Percentiles rank a stretch among this genome's conserved stretches.
phyloP scores from a whole-genome alignment of 1,284 basidiomycete genomes.

The Ganoderma boninense region DNA sequence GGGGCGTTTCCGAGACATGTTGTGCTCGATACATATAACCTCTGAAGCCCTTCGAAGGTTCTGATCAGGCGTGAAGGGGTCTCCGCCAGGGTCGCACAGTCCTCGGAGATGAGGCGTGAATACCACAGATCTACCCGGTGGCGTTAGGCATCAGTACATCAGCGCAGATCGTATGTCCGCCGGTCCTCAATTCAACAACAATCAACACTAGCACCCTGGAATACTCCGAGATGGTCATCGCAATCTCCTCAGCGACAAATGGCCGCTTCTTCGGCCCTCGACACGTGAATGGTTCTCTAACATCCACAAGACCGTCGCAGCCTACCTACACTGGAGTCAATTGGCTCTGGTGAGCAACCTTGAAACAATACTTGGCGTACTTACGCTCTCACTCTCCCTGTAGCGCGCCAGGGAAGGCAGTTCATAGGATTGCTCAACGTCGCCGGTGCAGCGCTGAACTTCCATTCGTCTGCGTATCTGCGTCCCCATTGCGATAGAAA shows the following conservation, averaged over 20 bases:
- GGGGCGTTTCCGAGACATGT: neutral
- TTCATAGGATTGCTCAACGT: conserved; percentile 58
- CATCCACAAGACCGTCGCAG: conserved; percentile 41
- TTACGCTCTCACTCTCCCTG: neutral
- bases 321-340: conserved; percentile 57
- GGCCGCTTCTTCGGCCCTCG: conserved; percentile 32
- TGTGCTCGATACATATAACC: neutral
- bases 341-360: conserved; percentile 40
- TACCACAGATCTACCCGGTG: conserved; percentile 8
- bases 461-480: conserved; percentile 40
- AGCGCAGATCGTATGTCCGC: conserved; percentile 10
- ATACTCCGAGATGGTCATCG: neutral
- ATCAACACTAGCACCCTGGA: neutral
- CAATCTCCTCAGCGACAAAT: conserved; percentile 2
- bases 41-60: neutral
- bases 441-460: conserved; percentile 47
- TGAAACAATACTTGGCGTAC: neutral
- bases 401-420: conserved; percentile 33
- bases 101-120: neutral
- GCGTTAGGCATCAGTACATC: conserved; percentile 10
- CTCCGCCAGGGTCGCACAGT: neutral
- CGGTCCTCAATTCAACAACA: conserved; percentile 2
- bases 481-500: conserved; percentile 52
- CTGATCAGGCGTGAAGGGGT: conserved; percentile 7
- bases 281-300: conserved; percentile 62